Evolutionary conservation across 2,329 filamentous ascomycete species (phyloP), one percentile per base, ranked within the genome.

Genomic region (Paracorniculantispora psalliotae): DNA sequence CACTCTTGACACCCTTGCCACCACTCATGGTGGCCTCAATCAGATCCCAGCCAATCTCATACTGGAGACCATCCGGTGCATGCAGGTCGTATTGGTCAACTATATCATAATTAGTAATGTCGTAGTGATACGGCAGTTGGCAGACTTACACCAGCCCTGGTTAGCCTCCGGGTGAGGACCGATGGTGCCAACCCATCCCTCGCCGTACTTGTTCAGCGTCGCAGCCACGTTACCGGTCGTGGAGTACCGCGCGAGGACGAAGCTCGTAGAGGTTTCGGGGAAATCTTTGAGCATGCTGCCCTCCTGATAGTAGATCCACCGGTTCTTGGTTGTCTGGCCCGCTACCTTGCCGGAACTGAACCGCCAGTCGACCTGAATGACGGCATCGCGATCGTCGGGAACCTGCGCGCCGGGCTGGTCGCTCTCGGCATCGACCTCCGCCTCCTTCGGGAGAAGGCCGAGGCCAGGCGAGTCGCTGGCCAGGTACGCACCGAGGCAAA

Each of bases 241-340:
- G 2, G 66, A 67, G 46, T 69, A 69, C 9, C 60, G 59, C 3
- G 57, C 66, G 26, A 69, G 26, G 1, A 68, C 59, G 9, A 52
- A 41, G 23, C 62, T 56, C 8, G 43, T 39, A 3, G 15, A 9
- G 13, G 54, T 26, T 25, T 59, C 56, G n/a, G 25, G 19, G 4
- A 59, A 47, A 23, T 65, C 63, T 13, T 54, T 64, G 35, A 67
- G 60, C 21, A 59, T 39, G 2, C 62, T 63, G 13, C 67, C 66
- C 15, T 69, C 67, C 47, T 69, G 67, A 47, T 67, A 69, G 46
- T 66, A 69, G 13, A 66, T 21, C 67, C 67, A 68, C 15, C 60
- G 57, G 28, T 57, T 49, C 17, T 49, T 48, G 10, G 60, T 57
- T 1, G 60, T 65, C 28, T 59, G 49, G 13, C 66, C 65, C 13